Percentiles rank a stretch among this genome's conserved stretches.
Conservation (phyloP, 148 eudicot species). For the Cornus suecica region DNA sequence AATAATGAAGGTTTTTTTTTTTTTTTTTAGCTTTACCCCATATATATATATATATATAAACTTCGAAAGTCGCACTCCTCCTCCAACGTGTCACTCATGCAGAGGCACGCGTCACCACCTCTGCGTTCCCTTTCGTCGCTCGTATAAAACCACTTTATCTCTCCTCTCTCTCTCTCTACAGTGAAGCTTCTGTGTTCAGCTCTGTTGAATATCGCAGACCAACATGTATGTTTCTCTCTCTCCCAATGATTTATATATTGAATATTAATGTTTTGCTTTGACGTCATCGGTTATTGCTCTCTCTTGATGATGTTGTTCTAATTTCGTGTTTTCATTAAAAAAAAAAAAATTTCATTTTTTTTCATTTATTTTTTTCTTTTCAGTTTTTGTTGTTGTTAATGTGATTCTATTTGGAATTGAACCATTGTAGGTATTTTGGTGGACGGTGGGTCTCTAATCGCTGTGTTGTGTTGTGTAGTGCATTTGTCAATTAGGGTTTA, state of each 20-base stretch:
- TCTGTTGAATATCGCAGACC: not conserved
- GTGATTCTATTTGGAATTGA: not conserved
- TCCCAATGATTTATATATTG: not conserved
- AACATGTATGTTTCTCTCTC: not conserved
- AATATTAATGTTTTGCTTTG: not conserved
- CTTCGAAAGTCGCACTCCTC: not conserved
- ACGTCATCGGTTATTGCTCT: not conserved
- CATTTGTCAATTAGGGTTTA: not conserved
- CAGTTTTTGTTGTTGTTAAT: not conserved
- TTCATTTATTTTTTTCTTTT: not conserved
- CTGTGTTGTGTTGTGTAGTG: not conserved
- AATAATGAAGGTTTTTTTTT: too few species aligned
- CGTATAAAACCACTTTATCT: not conserved
- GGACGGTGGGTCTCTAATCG: not conserved
- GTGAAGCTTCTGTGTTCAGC: not conserved
- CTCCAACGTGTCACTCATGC: slow-evolving; percentile 3
- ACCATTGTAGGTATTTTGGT: not conserved
- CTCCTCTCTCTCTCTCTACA: not conserved
- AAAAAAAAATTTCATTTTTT: too few species aligned
- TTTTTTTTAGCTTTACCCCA: too few species aligned
- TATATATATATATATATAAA: too few species aligned
- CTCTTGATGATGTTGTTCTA: not conserved
- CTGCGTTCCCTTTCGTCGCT: not conserved
- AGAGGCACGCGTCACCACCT: not conserved
- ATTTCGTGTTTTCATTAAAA: too few species aligned